Percentiles rank a stretch among this genome's conserved stretches.
Conservation (phyloP, 208 protist genomes). For the Leishmania major region DNA sequence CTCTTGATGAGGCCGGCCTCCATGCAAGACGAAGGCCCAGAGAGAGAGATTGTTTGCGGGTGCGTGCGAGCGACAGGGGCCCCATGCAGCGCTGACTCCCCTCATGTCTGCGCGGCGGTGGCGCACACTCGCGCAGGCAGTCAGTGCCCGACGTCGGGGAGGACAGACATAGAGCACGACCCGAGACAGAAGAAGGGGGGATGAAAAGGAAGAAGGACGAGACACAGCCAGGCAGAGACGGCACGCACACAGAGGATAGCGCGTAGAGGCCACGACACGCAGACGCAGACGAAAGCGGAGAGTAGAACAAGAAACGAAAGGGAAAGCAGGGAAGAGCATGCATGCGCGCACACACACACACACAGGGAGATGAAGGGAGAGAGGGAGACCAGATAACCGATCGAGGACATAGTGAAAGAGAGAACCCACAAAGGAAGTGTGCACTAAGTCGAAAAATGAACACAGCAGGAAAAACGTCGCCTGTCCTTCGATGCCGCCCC, state of each 20-base stretch:
- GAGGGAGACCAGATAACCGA: too few species aligned
- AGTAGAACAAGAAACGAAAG: neutral
- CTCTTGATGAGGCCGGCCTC: neutral
- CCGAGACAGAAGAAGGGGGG: neutral
- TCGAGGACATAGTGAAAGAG: too few species aligned
- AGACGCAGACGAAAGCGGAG: neutral
- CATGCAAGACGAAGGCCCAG: neutral
- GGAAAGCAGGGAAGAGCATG: neutral
- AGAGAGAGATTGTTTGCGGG: neutral
- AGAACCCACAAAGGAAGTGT: too few species aligned
- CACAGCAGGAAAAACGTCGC: too few species aligned
- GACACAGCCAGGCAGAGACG: neutral
- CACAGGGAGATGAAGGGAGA: neutral
- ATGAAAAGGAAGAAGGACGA: neutral
- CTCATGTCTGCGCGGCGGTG: neutral
- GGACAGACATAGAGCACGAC: neutral
- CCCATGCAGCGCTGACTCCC: neutral
- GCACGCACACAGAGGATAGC: neutral
- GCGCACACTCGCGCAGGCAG: neutral
- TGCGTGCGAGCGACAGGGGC: neutral
- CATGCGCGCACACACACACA: neutral
- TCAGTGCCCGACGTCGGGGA: neutral
- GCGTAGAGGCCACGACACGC: neutral
- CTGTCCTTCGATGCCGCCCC: too few species aligned
- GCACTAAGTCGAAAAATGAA: too few species aligned